phyloP scores from a whole-genome alignment of 345 rosid species.

The Anastatica hierochuntica region DNA sequence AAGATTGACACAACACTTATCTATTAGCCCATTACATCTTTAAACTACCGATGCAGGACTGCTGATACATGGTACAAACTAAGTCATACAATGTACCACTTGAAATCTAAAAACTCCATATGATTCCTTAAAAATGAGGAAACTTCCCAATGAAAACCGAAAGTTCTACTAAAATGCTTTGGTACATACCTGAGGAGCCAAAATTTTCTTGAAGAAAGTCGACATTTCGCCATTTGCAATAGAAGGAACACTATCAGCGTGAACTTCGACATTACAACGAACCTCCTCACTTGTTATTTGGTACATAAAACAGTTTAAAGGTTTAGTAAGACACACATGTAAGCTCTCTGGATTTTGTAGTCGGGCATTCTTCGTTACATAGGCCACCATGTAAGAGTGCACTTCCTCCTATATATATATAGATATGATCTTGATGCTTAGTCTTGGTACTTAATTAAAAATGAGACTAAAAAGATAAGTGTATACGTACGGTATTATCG shows the following conservation, averaged over 20 bases:
- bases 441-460: too few species aligned
- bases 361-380: conserved; percentile 12
- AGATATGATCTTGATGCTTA: too few species aligned
- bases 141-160: too few species aligned
- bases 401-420: not conserved
- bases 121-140: too few species aligned
- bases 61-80: too few species aligned
- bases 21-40: too few species aligned
- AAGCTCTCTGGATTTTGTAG: conserved; percentile 14
- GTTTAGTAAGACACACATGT: too few species aligned
- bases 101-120: too few species aligned
- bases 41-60: too few species aligned
- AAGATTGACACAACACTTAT: too few species aligned
- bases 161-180: too few species aligned
- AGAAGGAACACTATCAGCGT: conserved; percentile 24
- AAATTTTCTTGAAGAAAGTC: conserved; percentile 10
- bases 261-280: conserved; percentile 10
- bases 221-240: conserved; percentile 31
- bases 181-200: conserved; percentile 36
- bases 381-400: not conserved
- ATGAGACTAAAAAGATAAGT: not conserved
- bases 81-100: too few species aligned
- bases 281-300: conserved; percentile 17
- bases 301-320: conserved; percentile 2
- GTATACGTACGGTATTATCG: conserved; percentile 37